phyloP scores from a whole-genome alignment of 768 basidiomycete genomes.

The Phlebiopsis flavidoalba region DNA sequence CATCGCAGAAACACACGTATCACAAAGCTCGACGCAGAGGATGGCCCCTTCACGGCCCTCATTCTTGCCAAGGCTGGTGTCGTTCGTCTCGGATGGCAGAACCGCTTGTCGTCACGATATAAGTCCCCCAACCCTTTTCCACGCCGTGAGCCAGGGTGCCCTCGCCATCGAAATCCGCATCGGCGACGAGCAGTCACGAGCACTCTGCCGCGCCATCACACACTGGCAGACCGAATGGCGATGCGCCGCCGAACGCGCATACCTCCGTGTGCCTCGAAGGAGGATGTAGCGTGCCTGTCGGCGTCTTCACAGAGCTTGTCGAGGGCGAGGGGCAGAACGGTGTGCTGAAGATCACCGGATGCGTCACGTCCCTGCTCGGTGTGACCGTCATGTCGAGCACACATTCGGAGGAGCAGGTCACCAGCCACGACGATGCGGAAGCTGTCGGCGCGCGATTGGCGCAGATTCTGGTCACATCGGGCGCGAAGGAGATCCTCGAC shows the following conservation, averaged over 20 bases:
- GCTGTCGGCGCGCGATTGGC: conserved; percentile 65
- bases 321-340: conserved; percentile 24
- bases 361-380: conserved; percentile 83
- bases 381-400: conserved; percentile 3
- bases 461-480: conserved; percentile 52
- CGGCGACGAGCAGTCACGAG: conserved; percentile 70
- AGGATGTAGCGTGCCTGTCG: conserved; percentile 96
- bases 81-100: conserved; percentile 66
- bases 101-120: conserved; percentile 77
- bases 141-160: conserved; percentile 96
- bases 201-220: conserved; percentile 83
- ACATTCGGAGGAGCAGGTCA: conserved; percentile 67
- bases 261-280: conserved; percentile 77
- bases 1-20: conserved; percentile 76
- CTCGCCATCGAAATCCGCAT: conserved; percentile 88
- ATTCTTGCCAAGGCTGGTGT: conserved; percentile 94
- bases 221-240: conserved; percentile 75
- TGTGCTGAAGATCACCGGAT: conserved; percentile 62
- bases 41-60: conserved; percentile 78
- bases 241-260: conserved; percentile 53
- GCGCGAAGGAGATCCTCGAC: conserved; percentile 76
- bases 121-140: conserved; percentile 66
- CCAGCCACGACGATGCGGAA: conserved; percentile 56
- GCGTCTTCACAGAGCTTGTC: conserved; percentile 54
- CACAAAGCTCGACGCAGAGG: conserved; percentile 81